Evolutionary conservation across 225 moss, liverwort and hornwort genomes (phyloP), one percentile per base, ranked within the genome.

Genomic region (Physcomitrellopsis africana): DNA sequence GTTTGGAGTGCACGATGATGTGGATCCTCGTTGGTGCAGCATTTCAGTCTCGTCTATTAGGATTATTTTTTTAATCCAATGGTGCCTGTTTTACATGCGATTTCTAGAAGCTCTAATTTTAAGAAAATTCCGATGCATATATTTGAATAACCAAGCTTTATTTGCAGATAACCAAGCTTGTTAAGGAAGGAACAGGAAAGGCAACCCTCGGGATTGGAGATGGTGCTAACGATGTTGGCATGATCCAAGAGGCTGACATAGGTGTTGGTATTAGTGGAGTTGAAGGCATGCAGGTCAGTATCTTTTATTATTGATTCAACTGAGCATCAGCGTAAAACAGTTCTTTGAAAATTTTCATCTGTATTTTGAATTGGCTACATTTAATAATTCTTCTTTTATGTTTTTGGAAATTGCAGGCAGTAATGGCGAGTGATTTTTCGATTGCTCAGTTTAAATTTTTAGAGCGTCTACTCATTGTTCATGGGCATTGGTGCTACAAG

Each of bases 401-500:
- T 80, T 72, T 63, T 64, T 83, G 76, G 58, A 46, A 60, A 47
- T 78, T 76, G 57, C 82, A 99, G 87, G 99, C 99, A 69, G 99
- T 99, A 65, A 99, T 99, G 99, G 99, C 99, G 5, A 99, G 99
- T 78, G 99, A 99, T 76, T 99, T 99, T 80, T 82, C 99, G 46
- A 95, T 99, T 60, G 95, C 99, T 0, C 99, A 99, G 83, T 99
- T 99, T 65, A 88, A 92, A 45, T 99, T 86, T 70, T 80, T 99
- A 89, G 99, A 99, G 82, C 92, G 99, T 63, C 83, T 99, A 64
- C 90, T 99, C 29, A 86, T 89, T 68, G 93, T 99, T 32, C 99
- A 99, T 78, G 99, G 99, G 41, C 99, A 99, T 70, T 99, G 99
- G 99, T 99, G 99, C 76, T 95, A 99, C 87, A 95, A 95, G 86